Base-by-base conservation (phyloP, 352 stramenopile species). In the Plasmopara muralis region DNA sequence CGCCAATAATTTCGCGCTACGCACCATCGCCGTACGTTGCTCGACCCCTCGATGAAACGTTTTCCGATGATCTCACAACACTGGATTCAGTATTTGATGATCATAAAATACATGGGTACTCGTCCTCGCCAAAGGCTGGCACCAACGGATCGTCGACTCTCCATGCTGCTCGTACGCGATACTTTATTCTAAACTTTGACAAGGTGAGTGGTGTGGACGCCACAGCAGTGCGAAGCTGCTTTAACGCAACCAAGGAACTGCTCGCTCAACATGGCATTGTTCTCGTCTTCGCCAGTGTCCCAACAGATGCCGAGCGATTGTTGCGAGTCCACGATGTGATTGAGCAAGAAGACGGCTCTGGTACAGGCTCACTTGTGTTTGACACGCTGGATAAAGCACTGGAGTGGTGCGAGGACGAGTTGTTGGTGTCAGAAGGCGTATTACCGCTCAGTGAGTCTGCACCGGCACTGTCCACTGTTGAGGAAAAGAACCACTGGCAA, bases 111-210 rank as follows among this genome's bases (percentile, higher is more conserved):
- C 67, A 71, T 30, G 62, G 62, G 28, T 75, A 72, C 60, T 75
- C 66, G 31, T 64, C 63, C 2, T 72, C 66, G n/a, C 66, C 66
- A 5, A 67, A 64, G 50, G 48, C 61, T 34, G 59, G 43, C 8
- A 64, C 48, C 25, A 57, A 33, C 44, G 68, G 40, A 28, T 54
- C 47, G 40, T 50, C 62, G 9, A 73, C 59, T 7, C 66, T 89
- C 15, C 77, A 83, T 44, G 79, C 83, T 0, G 65, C 83, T 60
- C 82, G 80, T 46, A 95, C 84, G 16, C 68, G 75, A 14, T 93
- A 90, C 60, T 87, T 95, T 56, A 89, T 96, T 46, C 55, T 95
- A 18, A 85, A 96, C 64, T 96, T 96, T 68, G 77, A 89, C 20
- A 82, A 80, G 31, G 86, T 96, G 16, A 86, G 82, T 25, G 86